phyloP scores from a whole-genome alignment of 2,329 filamentous ascomycete species.

The Blastomyces silverae region DNA sequence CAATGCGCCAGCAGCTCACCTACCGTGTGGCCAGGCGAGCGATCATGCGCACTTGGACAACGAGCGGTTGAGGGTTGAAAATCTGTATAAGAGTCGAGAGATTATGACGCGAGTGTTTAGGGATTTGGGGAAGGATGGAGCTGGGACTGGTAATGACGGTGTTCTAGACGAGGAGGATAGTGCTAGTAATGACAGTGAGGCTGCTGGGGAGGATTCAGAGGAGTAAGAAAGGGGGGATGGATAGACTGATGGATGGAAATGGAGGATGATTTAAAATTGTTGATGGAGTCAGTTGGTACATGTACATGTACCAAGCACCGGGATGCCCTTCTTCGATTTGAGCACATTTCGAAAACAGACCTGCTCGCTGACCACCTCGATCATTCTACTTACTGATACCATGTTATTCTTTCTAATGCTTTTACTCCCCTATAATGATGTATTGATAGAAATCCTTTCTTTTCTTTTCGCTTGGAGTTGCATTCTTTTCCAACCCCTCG shows the following conservation, averaged over 20 bases:
- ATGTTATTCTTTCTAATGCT: background rate
- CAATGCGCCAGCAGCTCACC: constrained; percentile 77
- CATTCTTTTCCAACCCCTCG: background rate
- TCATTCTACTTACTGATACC: background rate
- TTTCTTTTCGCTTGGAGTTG: background rate
- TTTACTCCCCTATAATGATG: background rate
- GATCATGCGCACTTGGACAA: constrained; percentile 93
- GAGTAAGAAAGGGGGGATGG: background rate
- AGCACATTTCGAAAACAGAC: background rate
- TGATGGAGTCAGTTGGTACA: background rate
- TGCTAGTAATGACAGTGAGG: background rate
- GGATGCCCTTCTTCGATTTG: background rate
- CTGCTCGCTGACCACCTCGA: background rate
- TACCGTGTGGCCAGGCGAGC: constrained; percentile 91
- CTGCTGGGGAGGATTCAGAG: background rate
- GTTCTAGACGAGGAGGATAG: background rate
- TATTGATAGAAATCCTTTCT: constrained; percentile 5
- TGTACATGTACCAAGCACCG: too few relatives aligned
- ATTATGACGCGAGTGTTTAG: constrained; percentile 84
- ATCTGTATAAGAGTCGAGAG: constrained; percentile 83
- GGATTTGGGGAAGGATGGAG: constrained; percentile 44
- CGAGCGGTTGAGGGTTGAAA: constrained; percentile 79
- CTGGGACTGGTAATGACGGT: background rate
- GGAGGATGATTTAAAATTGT: background rate
- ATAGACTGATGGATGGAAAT: background rate